Evolutionary conservation across 805 yeast species (phyloP).

Genomic region (Saccharomyces eubayanus): DNA sequence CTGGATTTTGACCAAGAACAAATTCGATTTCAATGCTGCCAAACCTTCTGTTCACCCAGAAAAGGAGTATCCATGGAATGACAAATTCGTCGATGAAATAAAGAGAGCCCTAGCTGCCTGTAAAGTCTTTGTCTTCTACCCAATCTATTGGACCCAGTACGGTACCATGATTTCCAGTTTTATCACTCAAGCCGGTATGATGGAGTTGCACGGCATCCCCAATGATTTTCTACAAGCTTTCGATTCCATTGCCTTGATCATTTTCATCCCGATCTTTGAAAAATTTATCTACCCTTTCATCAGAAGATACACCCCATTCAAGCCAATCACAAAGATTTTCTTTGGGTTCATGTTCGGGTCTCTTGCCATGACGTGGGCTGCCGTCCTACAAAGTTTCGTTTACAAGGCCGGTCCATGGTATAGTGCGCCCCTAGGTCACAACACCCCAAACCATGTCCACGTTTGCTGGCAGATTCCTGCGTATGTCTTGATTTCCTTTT

Average conservation of each 20-base stretch:
- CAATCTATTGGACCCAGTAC: constrained; percentile 67
- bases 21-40: constrained; percentile 44
- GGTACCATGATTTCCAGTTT: constrained; percentile 68
- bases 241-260: constrained; percentile 65
- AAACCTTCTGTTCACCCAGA: constrained; percentile 49
- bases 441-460: constrained; percentile 37
- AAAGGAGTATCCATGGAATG: constrained; percentile 48
- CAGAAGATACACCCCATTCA: constrained; percentile 45
- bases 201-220: constrained; percentile 71
- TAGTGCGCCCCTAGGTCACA: constrained; percentile 44
- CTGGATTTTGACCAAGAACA: constrained; percentile 39
- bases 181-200: constrained; percentile 63
- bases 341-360: constrained; percentile 62
- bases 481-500: constrained; percentile 60
- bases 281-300: constrained; percentile 46
- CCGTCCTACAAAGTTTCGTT: constrained; percentile 62
- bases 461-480: constrained; percentile 62
- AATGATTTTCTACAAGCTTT: constrained; percentile 72
- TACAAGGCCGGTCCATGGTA: constrained; percentile 70
- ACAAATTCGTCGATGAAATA: constrained; percentile 67
- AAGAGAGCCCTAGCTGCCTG: constrained; percentile 58
- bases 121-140: constrained; percentile 62
- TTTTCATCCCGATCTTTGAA: constrained; percentile 71
- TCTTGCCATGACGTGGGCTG: constrained; percentile 64
- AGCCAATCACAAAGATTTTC: constrained; percentile 64